Conservation (phyloP, 805 yeast species). For the Metschnikowia cubensis region DNA sequence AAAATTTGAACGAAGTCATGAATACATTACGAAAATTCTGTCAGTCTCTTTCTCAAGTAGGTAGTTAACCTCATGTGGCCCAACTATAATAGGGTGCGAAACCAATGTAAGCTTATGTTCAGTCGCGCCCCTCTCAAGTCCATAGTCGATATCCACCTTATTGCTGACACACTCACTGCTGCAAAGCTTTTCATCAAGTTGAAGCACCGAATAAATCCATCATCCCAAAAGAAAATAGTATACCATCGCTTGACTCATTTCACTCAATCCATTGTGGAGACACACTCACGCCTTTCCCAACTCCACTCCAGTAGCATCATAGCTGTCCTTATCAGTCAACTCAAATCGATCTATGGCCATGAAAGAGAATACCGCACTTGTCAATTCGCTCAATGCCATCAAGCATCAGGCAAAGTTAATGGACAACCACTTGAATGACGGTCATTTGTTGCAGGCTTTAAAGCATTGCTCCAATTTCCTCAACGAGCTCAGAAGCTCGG, state of each 20-base stretch:
- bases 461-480: slow-evolving; percentile 82
- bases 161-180: neutral
- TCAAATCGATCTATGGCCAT: neutral
- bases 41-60: too few relatives aligned
- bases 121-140: neutral
- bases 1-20: too few relatives aligned
- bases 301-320: neutral
- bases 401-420: slow-evolving; percentile 68
- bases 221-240: too few relatives aligned
- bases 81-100: neutral
- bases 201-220: neutral
- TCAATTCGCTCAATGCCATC: slow-evolving; percentile 39
- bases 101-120: neutral
- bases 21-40: too few relatives aligned
- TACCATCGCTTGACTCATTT: neutral
- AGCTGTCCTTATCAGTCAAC: neutral
- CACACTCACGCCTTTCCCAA: neutral
- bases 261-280: neutral
- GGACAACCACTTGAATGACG: slow-evolving; percentile 67
- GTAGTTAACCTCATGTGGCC: neutral
- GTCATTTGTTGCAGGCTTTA: slow-evolving; percentile 76
- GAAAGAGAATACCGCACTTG: slow-evolving; percentile 10
- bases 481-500: slow-evolving; percentile 73
- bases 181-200: neutral
- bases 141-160: neutral